Base-by-base conservation (phyloP, 768 basidiomycete genomes). In the Agrocybe pediades region DNA sequence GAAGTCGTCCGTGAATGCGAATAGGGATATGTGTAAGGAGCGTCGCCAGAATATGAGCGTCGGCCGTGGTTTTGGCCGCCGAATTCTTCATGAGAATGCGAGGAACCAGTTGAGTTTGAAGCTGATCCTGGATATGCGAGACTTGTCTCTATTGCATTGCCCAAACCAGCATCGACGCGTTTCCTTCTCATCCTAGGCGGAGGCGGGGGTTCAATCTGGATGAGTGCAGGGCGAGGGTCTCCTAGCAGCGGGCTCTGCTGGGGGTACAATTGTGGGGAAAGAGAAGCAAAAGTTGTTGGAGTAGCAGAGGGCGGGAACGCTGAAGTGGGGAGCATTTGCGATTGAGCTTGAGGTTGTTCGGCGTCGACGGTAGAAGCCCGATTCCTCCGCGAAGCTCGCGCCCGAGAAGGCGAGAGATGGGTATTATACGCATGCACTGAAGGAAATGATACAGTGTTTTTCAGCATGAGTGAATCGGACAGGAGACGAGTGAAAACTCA, bases 401-500 rank as follows among this genome's bases (percentile, higher is more conserved):
- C 36, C 23, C 49, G 55, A 19, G 51, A 44, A 49, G 51, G 43
- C 20, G 55, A 54, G 13, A 57, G 25, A n/a, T 62, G 58, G 27
- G 53, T 25, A 20, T 62, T 62, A 44, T 45, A 54, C 19, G 57
- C 54, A 44, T 61, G 61, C n/a, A 59, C 61, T 62, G 59, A 55
- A 23, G 62, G 58, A 43, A 61, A 58, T n/a, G 30, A 39, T 25
- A 60, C 30, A 17, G 51, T 21, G 23, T 54, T 59, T 39, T 54
- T 64, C 42, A 64, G 63, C 58, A 55, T 56, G 17, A 27, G 39
- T 36, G n/a, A 33, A 7, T 47, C 45, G 42, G 33, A 40, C 20
- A 6, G 26, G 4, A 27, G 42, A 20, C 24, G n/a, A 7, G 39
- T 20, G 24, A 40, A 41, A 24, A 27, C n/a, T n/a, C 11, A 43